A percentile compares a stretch with the other conserved stretches of the same genome.
Evolutionary conservation across 2,329 filamentous ascomycete genomes (phyloP).

Genomic region (Ceratocystis ficicola): DNA sequence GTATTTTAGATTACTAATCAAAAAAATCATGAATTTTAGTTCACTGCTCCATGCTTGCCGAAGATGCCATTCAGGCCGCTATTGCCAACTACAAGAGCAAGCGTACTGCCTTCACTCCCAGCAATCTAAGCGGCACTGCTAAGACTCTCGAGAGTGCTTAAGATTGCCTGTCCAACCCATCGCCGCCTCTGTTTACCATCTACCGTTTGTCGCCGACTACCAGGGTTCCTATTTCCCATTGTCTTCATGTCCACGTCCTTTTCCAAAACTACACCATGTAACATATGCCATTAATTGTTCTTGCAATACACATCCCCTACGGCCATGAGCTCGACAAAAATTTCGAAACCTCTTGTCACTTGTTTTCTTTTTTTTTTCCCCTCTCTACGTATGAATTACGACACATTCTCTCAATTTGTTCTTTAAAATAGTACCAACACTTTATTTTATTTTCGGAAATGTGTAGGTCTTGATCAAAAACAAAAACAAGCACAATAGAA

Average conservation of each 20-base stretch:
- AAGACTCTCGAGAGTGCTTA: conserved; percentile 25
- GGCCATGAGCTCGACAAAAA: background rate
- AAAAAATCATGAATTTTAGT: conserved; percentile 37
- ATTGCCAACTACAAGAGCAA: conserved; percentile 86
- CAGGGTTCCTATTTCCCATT: background rate
- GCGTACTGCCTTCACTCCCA: conserved; percentile 44
- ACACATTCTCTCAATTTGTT: background rate
- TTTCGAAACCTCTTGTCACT: background rate
- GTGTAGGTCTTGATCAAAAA: background rate
- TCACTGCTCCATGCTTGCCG: conserved; percentile 83
- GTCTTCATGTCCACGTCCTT: background rate
- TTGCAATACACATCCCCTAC: conserved; percentile 1
- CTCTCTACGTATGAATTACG: background rate
- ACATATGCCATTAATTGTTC: background rate
- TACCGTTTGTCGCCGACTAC: background rate
- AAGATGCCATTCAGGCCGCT: conserved; percentile 83
- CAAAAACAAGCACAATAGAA: background rate
- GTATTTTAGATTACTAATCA: background rate
- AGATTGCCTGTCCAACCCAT: background rate
- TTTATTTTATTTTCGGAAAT: background rate
- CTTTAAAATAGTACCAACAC: background rate
- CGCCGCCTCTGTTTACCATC: background rate
- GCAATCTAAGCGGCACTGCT: conserved; percentile 64
- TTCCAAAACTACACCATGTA: conserved; percentile 4
- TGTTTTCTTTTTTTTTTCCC: background rate